Conservation (phyloP, 371 early-diverging fungal species). For the Nematocida sp. region DNA sequence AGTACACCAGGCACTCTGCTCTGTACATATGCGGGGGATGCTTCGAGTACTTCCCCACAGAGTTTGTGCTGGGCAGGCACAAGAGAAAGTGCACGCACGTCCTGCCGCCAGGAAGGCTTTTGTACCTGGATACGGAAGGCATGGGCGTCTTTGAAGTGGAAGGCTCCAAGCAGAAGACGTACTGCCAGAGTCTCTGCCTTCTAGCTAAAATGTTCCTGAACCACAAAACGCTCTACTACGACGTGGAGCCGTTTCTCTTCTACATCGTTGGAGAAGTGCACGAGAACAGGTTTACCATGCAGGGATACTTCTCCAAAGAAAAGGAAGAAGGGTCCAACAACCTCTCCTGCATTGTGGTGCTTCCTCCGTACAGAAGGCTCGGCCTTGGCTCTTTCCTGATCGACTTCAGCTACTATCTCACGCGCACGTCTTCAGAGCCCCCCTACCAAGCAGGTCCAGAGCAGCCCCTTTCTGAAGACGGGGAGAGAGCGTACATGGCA, state of each 20-base stretch:
- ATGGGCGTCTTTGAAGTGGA: constrained; percentile 50
- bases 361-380: constrained; percentile 54
- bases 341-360: constrained; percentile 61
- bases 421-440: not conserved
- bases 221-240: constrained; percentile 61
- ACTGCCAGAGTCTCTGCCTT: constrained; percentile 56
- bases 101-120: constrained; percentile 29
- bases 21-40: constrained; percentile 54
- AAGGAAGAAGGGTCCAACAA: constrained; percentile 48
- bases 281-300: constrained; percentile 26
- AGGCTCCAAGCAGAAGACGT: constrained; percentile 27
- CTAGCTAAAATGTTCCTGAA: constrained; percentile 59
- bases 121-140: constrained; percentile 38
- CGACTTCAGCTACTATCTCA: constrained; percentile 59
- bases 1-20: not conserved
- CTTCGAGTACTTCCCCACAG: constrained; percentile 31
- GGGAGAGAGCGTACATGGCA: constrained; percentile 43
- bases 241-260: constrained; percentile 60
- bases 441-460: constrained; percentile 58
- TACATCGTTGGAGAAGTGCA: constrained; percentile 48
- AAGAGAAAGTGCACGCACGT: constrained; percentile 41
- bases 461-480: constrained; percentile 58
- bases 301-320: constrained; percentile 63
- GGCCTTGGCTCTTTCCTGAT: constrained; percentile 61
- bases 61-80: constrained; percentile 38